phyloP scores from a whole-genome alignment of 2,329 filamentous ascomycete species.

The Xylaria digitata region DNA sequence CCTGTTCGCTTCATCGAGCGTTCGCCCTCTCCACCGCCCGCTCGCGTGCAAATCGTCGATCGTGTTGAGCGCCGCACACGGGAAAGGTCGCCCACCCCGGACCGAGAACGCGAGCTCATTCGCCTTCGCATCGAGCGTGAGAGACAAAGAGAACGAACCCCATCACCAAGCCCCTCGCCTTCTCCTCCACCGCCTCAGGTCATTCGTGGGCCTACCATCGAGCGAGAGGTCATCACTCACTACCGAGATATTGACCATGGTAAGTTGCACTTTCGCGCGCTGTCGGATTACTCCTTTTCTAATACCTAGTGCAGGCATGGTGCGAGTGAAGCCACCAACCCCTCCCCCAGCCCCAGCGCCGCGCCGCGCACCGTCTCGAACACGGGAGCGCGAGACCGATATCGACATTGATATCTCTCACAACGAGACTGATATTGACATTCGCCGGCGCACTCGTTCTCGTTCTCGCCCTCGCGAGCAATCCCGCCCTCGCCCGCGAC shows the following conservation, averaged over 20 bases:
- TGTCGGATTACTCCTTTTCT: constrained; percentile 17
- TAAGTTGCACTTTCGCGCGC: constrained; percentile 55
- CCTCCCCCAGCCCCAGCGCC: constrained; percentile 63
- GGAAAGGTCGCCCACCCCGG: constrained; percentile 53
- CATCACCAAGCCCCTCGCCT: constrained; percentile 60
- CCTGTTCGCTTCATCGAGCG: constrained; percentile 54
- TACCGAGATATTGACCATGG: constrained; percentile 90
- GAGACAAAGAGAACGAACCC: constrained; percentile 55
- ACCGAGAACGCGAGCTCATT: constrained; percentile 58
- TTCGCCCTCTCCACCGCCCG: constrained; percentile 50
- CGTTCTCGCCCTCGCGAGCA: constrained; percentile 51
- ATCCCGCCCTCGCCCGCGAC: constrained; percentile 55
- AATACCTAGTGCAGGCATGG: constrained; percentile 55
- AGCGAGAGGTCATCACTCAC: constrained; percentile 89
- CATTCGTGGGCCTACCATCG: constrained; percentile 81
- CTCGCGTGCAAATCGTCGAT: constrained; percentile 45
- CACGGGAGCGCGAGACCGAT: constrained; percentile 66
- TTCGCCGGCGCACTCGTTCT: constrained; percentile 57
- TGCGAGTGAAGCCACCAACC: constrained; percentile 56
- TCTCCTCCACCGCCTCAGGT: constrained; percentile 71
- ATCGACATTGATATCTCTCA: constrained; percentile 70
- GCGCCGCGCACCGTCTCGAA: constrained; percentile 57
- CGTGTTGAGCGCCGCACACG: constrained; percentile 45
- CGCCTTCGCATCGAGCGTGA: constrained; percentile 62
- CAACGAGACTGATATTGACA: constrained; percentile 68